phyloP scores from a whole-genome alignment of 164 flowering plant species.

The Magnolia officinalis region DNA sequence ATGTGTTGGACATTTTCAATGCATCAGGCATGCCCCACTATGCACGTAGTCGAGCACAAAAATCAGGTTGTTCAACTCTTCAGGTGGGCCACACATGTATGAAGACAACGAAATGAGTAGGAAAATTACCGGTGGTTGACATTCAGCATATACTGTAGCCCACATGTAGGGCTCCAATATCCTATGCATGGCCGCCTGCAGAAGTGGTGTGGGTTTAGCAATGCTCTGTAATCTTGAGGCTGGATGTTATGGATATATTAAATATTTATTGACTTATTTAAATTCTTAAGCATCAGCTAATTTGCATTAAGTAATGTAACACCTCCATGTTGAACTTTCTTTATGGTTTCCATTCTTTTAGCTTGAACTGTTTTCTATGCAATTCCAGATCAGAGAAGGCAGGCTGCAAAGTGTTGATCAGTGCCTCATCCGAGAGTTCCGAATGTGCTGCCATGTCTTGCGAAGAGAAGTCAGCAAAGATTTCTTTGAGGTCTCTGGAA shows the following conservation, averaged over 20 bases:
- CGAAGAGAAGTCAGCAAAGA: slow-evolving; percentile 62
- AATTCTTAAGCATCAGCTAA: too few species aligned
- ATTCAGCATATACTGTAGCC: too few species aligned
- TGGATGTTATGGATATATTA: too few species aligned
- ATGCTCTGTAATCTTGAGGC: too few species aligned
- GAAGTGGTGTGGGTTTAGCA: too few species aligned
- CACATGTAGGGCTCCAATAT: too few species aligned
- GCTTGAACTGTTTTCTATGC: background rate
- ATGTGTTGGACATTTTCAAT: background rate
- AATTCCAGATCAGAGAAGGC: slow-evolving; percentile 79
- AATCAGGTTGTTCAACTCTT: background rate
- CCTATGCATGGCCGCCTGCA: too few species aligned
- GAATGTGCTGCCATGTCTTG: slow-evolving; percentile 76
- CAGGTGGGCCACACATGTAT: background rate
- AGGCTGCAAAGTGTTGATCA: slow-evolving; percentile 78
- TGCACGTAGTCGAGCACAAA: background rate
- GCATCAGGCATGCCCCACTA: background rate
- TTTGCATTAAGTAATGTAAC: too few species aligned
- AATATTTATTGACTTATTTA: too few species aligned
- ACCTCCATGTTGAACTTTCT: too few species aligned
- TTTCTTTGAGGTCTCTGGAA: slow-evolving; percentile 23
- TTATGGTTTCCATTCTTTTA: background rate
- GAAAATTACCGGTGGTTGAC: too few species aligned
- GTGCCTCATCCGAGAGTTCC: slow-evolving; percentile 74
- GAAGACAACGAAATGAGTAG: too few species aligned